Percentiles rank a stretch among this genome's conserved stretches.
phyloP scores from a whole-genome alignment of 2,329 filamentous ascomycete species.

The Xylaria sp. region DNA sequence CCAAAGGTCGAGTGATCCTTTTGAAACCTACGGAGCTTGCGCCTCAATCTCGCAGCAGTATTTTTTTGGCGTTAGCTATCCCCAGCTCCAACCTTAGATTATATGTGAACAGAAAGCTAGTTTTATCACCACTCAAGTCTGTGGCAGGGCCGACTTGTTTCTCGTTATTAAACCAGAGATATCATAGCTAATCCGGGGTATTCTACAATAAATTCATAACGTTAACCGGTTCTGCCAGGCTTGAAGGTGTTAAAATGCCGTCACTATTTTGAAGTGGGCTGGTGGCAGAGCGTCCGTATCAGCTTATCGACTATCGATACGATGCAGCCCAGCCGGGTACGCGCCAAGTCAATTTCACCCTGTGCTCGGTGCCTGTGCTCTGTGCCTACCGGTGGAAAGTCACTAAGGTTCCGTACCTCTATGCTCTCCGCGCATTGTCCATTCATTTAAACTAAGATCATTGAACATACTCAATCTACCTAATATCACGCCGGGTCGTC shows the following conservation, averaged over 20 bases:
- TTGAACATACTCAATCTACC: background rate
- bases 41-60: background rate
- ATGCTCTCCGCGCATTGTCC: slow-evolving; percentile 4
- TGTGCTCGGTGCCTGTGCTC: too few relatives aligned
- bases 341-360: slow-evolving; percentile 8
- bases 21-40: background rate
- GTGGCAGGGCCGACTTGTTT: too few relatives aligned
- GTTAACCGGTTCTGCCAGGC: background rate
- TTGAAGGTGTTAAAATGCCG: background rate
- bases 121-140: too few relatives aligned
- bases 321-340: background rate
- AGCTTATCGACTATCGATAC: slow-evolving; percentile 24
- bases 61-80: background rate
- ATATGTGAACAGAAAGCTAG: too few relatives aligned
- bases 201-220: background rate
- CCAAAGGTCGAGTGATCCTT: slow-evolving; percentile 49
- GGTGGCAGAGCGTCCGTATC: slow-evolving; percentile 19
- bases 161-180: too few relatives aligned
- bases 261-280: slow-evolving; percentile 14
- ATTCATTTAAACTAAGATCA: background rate
- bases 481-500: background rate
- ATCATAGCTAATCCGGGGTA: background rate
- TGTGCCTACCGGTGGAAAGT: background rate
- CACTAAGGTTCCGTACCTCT: background rate
- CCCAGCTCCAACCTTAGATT: background rate